A percentile compares a stretch with the other conserved stretches of the same genome.
These are phyloP conservation scores for Chloropicon primus DNA, from an alignment of 139 green algal species.

Conservation along the genomic window DNA sequence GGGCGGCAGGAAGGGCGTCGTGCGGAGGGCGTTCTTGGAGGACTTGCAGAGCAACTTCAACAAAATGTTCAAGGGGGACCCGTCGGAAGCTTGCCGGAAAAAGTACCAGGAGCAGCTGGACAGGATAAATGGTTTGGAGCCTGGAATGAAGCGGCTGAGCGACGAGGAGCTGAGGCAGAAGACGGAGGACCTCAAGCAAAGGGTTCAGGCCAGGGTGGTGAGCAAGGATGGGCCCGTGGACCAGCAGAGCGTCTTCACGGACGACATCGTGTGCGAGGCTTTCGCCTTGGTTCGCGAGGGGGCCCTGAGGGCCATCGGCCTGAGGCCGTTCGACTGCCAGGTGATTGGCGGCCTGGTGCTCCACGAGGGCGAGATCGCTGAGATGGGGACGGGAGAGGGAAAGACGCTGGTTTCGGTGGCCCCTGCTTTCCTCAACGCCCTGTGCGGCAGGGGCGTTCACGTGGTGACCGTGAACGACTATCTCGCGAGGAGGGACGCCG, in stretches of 20 bases:
- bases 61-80: background rate
- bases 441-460: constrained; percentile 81
- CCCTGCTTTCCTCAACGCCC: constrained; percentile 91
- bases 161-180: constrained; percentile 69
- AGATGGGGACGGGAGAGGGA: constrained; percentile 96
- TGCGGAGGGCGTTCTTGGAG: background rate
- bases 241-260: constrained; percentile 47
- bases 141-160: constrained; percentile 29
- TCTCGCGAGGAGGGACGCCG: constrained; percentile 79
- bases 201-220: constrained; percentile 11
- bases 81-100: background rate
- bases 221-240: background rate
- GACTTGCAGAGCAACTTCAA: too few relatives aligned
- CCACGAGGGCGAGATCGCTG: constrained; percentile 83
- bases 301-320: constrained; percentile 73
- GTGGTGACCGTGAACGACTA: constrained; percentile 99
- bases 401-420: constrained; percentile 94
- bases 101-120: background rate
- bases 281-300: constrained; percentile 78
- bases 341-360: constrained; percentile 94
- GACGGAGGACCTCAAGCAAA: constrained; percentile 57
- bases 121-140: background rate
- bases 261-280: constrained; percentile 72
- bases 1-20: too few relatives aligned
- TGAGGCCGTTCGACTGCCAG: constrained; percentile 97